phyloP scores from a whole-genome alignment of 352 stramenopile species.

The Blastocystis sp. region DNA sequence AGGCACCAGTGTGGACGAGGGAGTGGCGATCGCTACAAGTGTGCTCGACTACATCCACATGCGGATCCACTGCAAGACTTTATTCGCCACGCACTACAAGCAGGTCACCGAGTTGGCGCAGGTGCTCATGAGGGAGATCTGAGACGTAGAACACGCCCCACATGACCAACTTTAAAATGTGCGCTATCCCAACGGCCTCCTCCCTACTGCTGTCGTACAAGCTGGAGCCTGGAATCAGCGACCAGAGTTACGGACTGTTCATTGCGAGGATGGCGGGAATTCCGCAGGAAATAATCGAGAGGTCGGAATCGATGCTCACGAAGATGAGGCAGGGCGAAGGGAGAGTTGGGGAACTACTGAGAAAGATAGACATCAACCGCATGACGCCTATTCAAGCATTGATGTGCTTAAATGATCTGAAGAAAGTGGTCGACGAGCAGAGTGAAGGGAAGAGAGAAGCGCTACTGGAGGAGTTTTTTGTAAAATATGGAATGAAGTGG shows the following conservation, averaged over 20 bases:
- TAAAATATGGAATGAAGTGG: background rate
- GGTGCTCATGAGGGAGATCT: background rate
- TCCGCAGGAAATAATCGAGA: background rate
- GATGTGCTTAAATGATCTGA: background rate
- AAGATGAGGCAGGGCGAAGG: background rate
- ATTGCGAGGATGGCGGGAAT: constrained; percentile 51
- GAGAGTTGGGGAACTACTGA: background rate
- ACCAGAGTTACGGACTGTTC: constrained; percentile 44
- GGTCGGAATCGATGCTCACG: background rate
- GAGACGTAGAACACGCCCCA: background rate
- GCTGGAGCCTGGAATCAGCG: constrained; percentile 22
- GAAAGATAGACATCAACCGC: background rate
- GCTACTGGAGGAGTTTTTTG: background rate
- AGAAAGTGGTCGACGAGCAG: background rate
- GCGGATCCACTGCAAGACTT: background rate
- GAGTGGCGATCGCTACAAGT: constrained; percentile 5
- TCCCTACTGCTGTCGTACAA: constrained; percentile 46
- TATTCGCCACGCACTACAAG: constrained; percentile 52
- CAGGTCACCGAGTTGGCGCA: background rate
- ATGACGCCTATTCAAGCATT: constrained; percentile 14
- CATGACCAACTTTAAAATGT: constrained; percentile 42
- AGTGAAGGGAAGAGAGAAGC: background rate
- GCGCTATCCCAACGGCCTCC: background rate
- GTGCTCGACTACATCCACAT: constrained; percentile 26
- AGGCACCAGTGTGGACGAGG: constrained; percentile 50